Evolutionary conservation across 2,329 filamentous ascomycete genomes (phyloP), one percentile per base, ranked within the genome.

Genomic region (Aspergillus calidoustus): DNA sequence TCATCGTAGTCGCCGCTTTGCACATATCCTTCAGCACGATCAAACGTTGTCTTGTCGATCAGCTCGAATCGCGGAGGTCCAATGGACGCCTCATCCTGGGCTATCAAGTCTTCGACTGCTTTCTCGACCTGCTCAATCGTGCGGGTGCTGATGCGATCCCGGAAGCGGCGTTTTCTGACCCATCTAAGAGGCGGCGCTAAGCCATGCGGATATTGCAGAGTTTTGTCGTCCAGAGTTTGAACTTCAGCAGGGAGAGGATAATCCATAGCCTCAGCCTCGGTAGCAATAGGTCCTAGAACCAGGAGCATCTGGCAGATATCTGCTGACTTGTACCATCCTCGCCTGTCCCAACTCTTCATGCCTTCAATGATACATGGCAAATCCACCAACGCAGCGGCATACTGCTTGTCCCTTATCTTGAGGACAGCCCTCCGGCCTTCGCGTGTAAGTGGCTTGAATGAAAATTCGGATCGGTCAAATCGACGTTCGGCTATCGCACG

Each of bases 301-400:
- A 96, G 80, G 41, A 96, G 84, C 91, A 97, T 96, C 79, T 96
- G 92, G 68, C 90, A 92, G 38, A 96, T 87, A 72, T 97, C 93
- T 34, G 91, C 90, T 8, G 91, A 91, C 79, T 97, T 97, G 81
- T 93, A 92, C 82, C 93, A 92, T 19, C 89, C 86, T 71, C 91
- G 92, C 71, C 89, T 89, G 74, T 96, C 93, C 91, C 92, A 97
- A 62, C 91, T 93, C 82, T 97, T 97, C 90, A 95, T 93, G 7
- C 89, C 90, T 74, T 97, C 93, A 5, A 93, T 89, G 61, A 97
- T 91, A 62, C 91, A 95, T 0, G 93, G 93, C 34, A 97, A 79
- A 69, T 96, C 92, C 8, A 96, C 89, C 74, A 96, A 82, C 22
- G 89, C 86, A 25, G 91, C 92, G 0, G 91, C 93, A 73, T 92